Percentiles rank a stretch among this genome's conserved stretches.
Evolutionary conservation across 2,329 filamentous ascomycete genomes (phyloP).

Genomic region (Alternaria brassicae): DNA sequence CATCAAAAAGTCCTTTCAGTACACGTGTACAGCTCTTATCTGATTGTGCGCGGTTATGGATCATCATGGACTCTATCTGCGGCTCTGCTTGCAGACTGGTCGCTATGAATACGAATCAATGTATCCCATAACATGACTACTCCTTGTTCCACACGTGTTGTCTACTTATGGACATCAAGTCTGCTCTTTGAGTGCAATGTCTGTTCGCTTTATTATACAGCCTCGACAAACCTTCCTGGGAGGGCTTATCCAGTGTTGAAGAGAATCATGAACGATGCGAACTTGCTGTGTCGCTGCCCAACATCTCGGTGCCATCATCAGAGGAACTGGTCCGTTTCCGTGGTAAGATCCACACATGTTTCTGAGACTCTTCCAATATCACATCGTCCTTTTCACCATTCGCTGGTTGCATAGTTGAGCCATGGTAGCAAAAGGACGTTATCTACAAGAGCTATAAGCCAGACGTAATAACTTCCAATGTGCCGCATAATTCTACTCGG

Average conservation of each 20-base stretch:
- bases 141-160: neutral
- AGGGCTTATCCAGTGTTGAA: neutral
- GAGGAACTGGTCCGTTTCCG: neutral
- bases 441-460: neutral
- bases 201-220: neutral
- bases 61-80: conserved; percentile 7
- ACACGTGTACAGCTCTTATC: conserved; percentile 5
- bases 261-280: neutral
- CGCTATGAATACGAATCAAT: neutral
- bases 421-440: neutral
- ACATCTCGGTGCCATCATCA: neutral
- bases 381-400: neutral
- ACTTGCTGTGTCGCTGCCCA: neutral
- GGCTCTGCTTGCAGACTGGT: neutral
- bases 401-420: neutral
- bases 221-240: neutral
- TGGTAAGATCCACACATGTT: neutral
- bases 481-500: neutral
- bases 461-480: neutral
- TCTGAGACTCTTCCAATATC: neutral
- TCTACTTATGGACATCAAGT: neutral
- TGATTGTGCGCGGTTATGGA: conserved; percentile 4
- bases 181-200: neutral
- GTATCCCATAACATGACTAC: neutral
- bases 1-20: neutral